These are phyloP conservation scores for Bothia castanella DNA, from an alignment of 1,284 basidiomycete genomes.

Conservation along the genomic window DNA sequence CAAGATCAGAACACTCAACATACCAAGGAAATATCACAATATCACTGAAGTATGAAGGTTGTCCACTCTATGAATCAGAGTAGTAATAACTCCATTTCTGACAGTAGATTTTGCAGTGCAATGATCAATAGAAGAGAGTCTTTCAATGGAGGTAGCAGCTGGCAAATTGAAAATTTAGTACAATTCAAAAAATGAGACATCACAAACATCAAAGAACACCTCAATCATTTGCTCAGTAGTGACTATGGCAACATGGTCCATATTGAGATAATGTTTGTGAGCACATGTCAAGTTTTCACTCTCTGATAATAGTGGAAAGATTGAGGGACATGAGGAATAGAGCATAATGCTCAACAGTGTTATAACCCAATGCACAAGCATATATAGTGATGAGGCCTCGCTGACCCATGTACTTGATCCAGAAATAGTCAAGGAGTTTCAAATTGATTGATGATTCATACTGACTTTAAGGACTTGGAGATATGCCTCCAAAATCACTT, in stretches of 20 bases:
- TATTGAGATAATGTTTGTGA: slow-evolving; percentile 80
- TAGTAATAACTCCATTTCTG: slow-evolving; percentile 62
- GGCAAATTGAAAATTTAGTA: slow-evolving; percentile 5
- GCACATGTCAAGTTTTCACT: slow-evolving; percentile 74
- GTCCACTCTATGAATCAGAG: slow-evolving; percentile 95
- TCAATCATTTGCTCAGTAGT: slow-evolving; percentile 81
- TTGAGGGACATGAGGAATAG: slow-evolving; percentile 85
- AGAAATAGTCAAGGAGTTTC: background rate
- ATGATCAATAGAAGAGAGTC: slow-evolving; percentile 64
- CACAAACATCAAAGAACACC: slow-evolving; percentile 62
- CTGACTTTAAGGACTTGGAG: slow-evolving; percentile 80
- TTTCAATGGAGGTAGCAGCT: slow-evolving; percentile 45
- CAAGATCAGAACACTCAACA: slow-evolving; percentile 18
- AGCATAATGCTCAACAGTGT: slow-evolving; percentile 90
- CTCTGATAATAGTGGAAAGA: slow-evolving; percentile 61
- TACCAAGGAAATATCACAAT: slow-evolving; percentile 83
- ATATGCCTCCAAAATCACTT: slow-evolving; percentile 86
- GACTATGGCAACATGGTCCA: slow-evolving; percentile 74
- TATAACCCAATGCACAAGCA: slow-evolving; percentile 86
- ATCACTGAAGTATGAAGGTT: slow-evolving; percentile 81
- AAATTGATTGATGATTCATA: background rate
- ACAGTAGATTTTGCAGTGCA: slow-evolving; percentile 46
- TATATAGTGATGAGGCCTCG: slow-evolving; percentile 91
- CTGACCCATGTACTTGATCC: slow-evolving; percentile 64
- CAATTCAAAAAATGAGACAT: slow-evolving; percentile 2